phyloP scores from a whole-genome alignment of 2,329 filamentous ascomycete genomes.

The Neurospora crassa region DNA sequence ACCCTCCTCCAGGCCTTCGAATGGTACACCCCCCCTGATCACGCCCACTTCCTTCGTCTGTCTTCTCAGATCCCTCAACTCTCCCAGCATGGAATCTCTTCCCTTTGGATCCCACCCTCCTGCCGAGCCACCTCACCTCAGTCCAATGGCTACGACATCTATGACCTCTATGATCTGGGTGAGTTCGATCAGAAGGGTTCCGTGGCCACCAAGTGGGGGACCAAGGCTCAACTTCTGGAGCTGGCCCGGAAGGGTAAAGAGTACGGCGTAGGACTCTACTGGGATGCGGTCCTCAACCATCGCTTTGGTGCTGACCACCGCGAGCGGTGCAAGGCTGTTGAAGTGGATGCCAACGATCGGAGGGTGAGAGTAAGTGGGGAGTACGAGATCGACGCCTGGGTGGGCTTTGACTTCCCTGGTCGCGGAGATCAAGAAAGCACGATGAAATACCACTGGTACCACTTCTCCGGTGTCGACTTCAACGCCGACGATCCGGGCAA shows the following conservation, averaged over 20 bases:
- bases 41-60: slow-evolving; percentile 54
- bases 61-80: slow-evolving; percentile 44
- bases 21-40: slow-evolving; percentile 59
- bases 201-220: slow-evolving; percentile 58
- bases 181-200: slow-evolving; percentile 64
- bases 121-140: slow-evolving; percentile 55
- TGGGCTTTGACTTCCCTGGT: slow-evolving; percentile 58
- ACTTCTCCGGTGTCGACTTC: slow-evolving; percentile 63
- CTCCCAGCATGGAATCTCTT: slow-evolving; percentile 52
- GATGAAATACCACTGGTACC: slow-evolving; percentile 59
- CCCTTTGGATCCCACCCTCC: slow-evolving; percentile 57
- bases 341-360: slow-evolving; percentile 33
- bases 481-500: slow-evolving; percentile 47
- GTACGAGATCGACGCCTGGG: slow-evolving; percentile 58
- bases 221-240: slow-evolving; percentile 47
- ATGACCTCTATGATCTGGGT: slow-evolving; percentile 61
- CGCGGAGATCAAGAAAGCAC: slow-evolving; percentile 51
- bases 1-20: slow-evolving; percentile 64
- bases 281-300: slow-evolving; percentile 65
- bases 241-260: slow-evolving; percentile 41
- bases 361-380: slow-evolving; percentile 38
- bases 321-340: slow-evolving; percentile 7
- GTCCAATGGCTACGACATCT: slow-evolving; percentile 61
- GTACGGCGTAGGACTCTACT: slow-evolving; percentile 49
- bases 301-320: slow-evolving; percentile 56